Evolutionary conservation across 345 rosid species (phyloP).

Genomic region (Hibiscus mutabilis): DNA sequence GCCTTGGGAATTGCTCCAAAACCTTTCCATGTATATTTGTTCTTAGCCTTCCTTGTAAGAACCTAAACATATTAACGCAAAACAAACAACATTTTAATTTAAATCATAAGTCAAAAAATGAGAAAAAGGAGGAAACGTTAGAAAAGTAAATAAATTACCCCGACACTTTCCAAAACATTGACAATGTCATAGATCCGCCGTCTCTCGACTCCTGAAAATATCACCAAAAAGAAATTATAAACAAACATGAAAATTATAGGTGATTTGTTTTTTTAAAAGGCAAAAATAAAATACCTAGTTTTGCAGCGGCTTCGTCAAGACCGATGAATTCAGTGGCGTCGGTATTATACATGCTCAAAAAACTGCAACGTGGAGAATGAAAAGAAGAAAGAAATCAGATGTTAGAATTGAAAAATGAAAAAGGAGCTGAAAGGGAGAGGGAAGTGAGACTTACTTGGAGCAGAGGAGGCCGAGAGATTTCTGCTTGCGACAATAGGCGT

Average conservation of each 20-base stretch:
- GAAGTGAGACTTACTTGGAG: constrained; percentile 46
- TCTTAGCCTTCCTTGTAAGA: constrained; percentile 61
- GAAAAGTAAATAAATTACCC: constrained; percentile 34
- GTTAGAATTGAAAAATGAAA: neutral
- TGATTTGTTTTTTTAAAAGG: neutral
- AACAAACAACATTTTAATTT: neutral
- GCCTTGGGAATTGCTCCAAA: constrained; percentile 63
- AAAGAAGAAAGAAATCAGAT: neutral
- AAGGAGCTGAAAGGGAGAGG: neutral
- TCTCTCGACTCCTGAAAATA: constrained; percentile 65
- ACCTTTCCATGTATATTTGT: constrained; percentile 81
- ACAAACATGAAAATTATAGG: neutral
- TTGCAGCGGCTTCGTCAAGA: constrained; percentile 72
- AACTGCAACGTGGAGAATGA: constrained; percentile 30
- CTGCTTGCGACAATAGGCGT: constrained; percentile 68
- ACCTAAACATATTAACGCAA: constrained; percentile 33
- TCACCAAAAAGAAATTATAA: neutral
- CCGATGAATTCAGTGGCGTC: constrained; percentile 61
- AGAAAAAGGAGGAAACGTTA: neutral
- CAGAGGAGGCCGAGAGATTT: constrained; percentile 90
- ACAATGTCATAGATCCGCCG: constrained; percentile 87
- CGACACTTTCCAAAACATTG: constrained; percentile 80
- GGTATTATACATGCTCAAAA: constrained; percentile 63
- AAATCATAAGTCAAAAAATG: neutral
- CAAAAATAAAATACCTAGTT: constrained; percentile 44